phyloP scores from a whole-genome alignment of 352 stramenopile genomes.

The Heterotrichella gracilis region DNA sequence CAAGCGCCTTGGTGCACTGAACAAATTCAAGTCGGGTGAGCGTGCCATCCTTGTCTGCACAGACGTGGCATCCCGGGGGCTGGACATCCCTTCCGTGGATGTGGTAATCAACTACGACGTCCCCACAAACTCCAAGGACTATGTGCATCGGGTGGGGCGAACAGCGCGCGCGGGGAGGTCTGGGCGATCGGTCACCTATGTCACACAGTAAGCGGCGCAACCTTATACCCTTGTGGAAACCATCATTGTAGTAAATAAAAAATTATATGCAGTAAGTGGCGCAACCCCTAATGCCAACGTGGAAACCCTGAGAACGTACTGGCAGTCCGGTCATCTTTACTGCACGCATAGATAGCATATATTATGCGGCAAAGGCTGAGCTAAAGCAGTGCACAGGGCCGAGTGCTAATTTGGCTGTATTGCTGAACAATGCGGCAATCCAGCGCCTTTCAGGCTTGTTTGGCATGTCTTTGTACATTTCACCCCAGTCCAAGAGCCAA shows the following conservation, averaged over 20 bases:
- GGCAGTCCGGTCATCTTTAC: background rate
- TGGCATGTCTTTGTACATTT: too few species aligned
- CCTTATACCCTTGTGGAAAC: too few species aligned
- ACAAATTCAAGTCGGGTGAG: constrained; percentile 74
- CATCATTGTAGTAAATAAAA: too few species aligned
- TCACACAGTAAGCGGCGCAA: constrained; percentile 90
- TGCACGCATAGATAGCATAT: background rate
- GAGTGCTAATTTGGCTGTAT: too few species aligned
- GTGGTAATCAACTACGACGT: constrained; percentile 96
- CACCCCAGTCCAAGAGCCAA: too few species aligned
- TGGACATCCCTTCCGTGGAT: constrained; percentile 86
- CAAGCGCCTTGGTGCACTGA: constrained; percentile 71
- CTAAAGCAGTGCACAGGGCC: too few species aligned
- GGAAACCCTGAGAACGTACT: background rate
- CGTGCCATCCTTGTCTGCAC: constrained; percentile 49
- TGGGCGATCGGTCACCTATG: constrained; percentile 68
- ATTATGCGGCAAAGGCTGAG: constrained; percentile 11
- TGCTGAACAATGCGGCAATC: too few species aligned
- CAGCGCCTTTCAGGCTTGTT: too few species aligned
- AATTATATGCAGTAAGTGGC: background rate
- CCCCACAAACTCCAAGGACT: constrained; percentile 83
- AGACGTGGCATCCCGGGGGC: constrained; percentile 46
- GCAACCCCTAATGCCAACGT: background rate
- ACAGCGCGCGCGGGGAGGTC: constrained; percentile 69
- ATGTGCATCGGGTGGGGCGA: constrained; percentile 86